phyloP scores from a whole-genome alignment of 1,284 basidiomycete genomes.

The Marasmius oreades region DNA sequence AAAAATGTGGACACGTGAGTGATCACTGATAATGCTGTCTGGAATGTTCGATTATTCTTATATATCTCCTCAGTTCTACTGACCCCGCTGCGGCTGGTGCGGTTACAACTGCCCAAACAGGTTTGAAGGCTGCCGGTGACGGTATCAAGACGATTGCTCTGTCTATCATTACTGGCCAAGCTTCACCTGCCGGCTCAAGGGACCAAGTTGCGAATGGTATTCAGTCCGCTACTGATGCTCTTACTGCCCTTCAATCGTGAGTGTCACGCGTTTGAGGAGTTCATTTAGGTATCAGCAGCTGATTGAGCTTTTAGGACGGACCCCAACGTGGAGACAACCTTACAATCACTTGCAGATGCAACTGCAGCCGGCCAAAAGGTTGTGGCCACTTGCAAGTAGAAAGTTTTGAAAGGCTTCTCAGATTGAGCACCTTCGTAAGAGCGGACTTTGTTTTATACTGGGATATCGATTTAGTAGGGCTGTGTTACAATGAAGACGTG shows the following conservation, averaged over 20 bases:
- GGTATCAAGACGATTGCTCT: slow-evolving; percentile 33
- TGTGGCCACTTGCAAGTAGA: slow-evolving; percentile 16
- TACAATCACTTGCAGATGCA: slow-evolving; percentile 10
- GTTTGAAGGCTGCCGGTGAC: slow-evolving; percentile 26
- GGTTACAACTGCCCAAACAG: slow-evolving; percentile 23
- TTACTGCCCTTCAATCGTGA: slow-evolving; percentile 24
- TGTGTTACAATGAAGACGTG: not conserved
- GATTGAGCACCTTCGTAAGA: too few relatives aligned
- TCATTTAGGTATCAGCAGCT: not conserved
- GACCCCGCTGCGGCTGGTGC: slow-evolving; percentile 26
- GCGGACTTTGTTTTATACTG: not conserved
- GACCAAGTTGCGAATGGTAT: slow-evolving; percentile 29
- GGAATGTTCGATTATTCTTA: too few relatives aligned
- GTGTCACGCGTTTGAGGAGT: slow-evolving; percentile 4
- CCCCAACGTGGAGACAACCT: slow-evolving; percentile 12
- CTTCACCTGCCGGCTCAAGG: slow-evolving; percentile 32
- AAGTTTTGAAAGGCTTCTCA: not conserved
- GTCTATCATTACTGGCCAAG: slow-evolving; percentile 31
- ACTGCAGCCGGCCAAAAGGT: slow-evolving; percentile 14
- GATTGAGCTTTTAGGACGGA: slow-evolving; percentile 6
- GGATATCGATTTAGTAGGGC: not conserved
- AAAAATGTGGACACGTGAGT: slow-evolving; percentile 19
- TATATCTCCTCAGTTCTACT: not conserved
- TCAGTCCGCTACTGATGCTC: slow-evolving; percentile 18
- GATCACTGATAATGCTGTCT: too few relatives aligned